Base-by-base conservation (phyloP, 129 eudicot genomes). In the Saposhnikovia divaricata region DNA sequence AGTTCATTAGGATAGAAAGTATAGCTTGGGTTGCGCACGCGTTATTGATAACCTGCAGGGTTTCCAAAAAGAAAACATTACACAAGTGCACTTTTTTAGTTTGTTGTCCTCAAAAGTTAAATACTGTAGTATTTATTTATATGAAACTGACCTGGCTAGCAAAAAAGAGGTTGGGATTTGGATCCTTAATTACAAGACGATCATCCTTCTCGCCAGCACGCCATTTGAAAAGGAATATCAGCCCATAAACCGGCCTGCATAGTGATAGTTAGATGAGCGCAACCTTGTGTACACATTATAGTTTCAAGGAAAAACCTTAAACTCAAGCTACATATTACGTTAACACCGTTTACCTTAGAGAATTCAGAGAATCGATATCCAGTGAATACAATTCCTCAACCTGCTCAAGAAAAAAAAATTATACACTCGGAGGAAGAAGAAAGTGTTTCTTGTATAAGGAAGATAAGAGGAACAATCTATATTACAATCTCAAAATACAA, bases 11-110 rank as follows among this genome's bases (percentile, higher is more conserved):
- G 79, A 96, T 96, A 4, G 99, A 96, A 77, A 96, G 88, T 81
- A 92, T 96, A 0, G 99, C 99, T 88, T 96, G 99, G 82, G 99
- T 96, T 31, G 99, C 98, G 76, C 98, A 96, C 15, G 99, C 99
- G 65, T 96, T 96, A 80, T 96, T 96, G 48, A 96, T 96, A 77
- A 96, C 99, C 97, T 96, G 88, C 27, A 83, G 42, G 39, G 7
- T 48, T 28, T 7, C 59, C 78, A 12, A n/a, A 15, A 21, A 15
- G 4, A 4, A 6, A 18, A 9, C 11, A 75, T n/a, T 3, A 73
- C 3, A 40, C 10, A 28, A 46, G 59, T 16, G 14, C 42, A 45
- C 43, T 46, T 28, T 4, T 6, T 13, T n/a, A n/a, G 27, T n/a
- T 61, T 61, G 16, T 23, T 9, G 69, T 61, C 69, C 19, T 16